Base-by-base conservation (phyloP, 345 rosid genomes). In the Erodium maritimum region DNA sequence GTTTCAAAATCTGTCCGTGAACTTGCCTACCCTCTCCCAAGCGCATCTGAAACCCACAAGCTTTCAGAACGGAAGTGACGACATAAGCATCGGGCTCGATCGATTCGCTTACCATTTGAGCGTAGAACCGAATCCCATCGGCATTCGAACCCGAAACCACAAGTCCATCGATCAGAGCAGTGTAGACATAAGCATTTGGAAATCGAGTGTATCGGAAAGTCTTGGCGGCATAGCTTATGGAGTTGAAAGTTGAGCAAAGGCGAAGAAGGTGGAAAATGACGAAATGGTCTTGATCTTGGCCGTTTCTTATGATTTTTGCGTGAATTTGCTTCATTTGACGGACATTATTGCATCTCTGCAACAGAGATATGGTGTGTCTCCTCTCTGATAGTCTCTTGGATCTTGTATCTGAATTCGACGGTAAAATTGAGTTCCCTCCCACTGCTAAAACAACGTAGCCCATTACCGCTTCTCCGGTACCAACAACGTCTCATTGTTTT, bases 251-350 rank as follows among this genome's bases (percentile, higher is more conserved):
- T 23, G 80, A 78, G 61, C 71, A 75, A 21, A 79, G 61, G 18
- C 84, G 77, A 66, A 85, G 75, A n/a, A 82, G 79, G 68, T 82
- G 77, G 55, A 85, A 82, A 64, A 77, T 67, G 24, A 82, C 59
- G 61, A 80, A 78, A 23, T 82, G 82, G 51, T 85, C 76, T 29
- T 79, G 74, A 21, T 66, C 72, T 21, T 63, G 67, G 68, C 71
- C 77, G 45, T 45, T 68, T 57, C 82, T 65, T 50, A 85, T 74
- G 67, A 80, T 79, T 59, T 64, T 61, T 56, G 80, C 80, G n/a
- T 79, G 78, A 20, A 71, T 59, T 22, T 71, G 65, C 33, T 50
- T 68, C 58, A 75, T 62, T 68, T 73, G 78, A 22, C 60, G 60
- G 1, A 62, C 25, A 59, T 59, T 17, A 61, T 59, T 73, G 78